These are phyloP conservation scores for Eurotiales sp. DNA, from an alignment of 2,329 filamentous ascomycete species.

Conservation along the genomic window DNA sequence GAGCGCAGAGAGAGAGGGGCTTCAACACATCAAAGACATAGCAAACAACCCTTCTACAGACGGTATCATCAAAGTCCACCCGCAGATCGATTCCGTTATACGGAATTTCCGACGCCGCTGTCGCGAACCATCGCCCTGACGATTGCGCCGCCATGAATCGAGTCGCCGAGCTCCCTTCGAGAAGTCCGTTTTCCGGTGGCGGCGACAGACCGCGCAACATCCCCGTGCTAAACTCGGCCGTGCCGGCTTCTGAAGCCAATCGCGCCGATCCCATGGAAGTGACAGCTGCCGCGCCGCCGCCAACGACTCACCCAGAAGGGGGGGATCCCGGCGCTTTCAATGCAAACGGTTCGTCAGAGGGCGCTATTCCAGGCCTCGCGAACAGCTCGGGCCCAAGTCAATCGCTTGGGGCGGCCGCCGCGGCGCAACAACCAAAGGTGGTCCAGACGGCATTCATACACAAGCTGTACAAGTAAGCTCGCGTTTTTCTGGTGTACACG, in stretches of 20 bases:
- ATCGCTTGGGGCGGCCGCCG: slow-evolving; percentile 43
- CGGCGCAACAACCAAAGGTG: slow-evolving; percentile 88
- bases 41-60: too few species aligned
- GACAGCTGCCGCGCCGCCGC: slow-evolving; percentile 44
- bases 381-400: slow-evolving; percentile 26
- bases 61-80: too few species aligned
- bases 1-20: background rate
- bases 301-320: slow-evolving; percentile 51
- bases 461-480: slow-evolving; percentile 89
- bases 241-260: slow-evolving; percentile 40
- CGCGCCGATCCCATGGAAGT: slow-evolving; percentile 55
- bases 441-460: slow-evolving; percentile 99
- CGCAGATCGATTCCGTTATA: background rate
- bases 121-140: slow-evolving; percentile 1
- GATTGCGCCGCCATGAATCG: slow-evolving; percentile 32
- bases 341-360: slow-evolving; percentile 32
- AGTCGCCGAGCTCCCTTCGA: slow-evolving; percentile 38
- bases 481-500: background rate
- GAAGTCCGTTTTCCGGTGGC: slow-evolving; percentile 44
- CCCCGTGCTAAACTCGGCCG: slow-evolving; percentile 49
- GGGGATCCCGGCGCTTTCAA: slow-evolving; percentile 46
- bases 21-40: background rate
- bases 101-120: background rate
- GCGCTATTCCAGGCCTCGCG: slow-evolving; percentile 20
- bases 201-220: slow-evolving; percentile 48